Base-by-base conservation (phyloP, 495 filamentous ascomycete species). In the Tuber umbilicatum region DNA sequence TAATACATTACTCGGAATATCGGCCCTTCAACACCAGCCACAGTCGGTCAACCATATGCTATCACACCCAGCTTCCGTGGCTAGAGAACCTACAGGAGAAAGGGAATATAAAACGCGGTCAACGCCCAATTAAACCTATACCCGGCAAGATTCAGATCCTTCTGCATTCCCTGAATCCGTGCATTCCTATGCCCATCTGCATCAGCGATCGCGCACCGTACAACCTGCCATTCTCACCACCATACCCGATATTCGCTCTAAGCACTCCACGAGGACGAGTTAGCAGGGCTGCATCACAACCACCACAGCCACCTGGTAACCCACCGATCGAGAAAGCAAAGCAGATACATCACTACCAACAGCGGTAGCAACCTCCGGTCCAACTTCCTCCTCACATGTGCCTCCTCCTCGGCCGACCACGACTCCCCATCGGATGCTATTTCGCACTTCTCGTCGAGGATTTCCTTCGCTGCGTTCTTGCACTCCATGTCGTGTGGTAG, bases 1-100 rank as follows among this genome's bases (percentile, higher is more conserved):
- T 27, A 92, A 82, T 69, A 93, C 89, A 74, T 93, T 93, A 78
- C 89, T 91, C 10, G 91, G 92, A 23, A 93, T 83, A 85, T 90
- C 71, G 31, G 71, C 64, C 0, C 80, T 81, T 69, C 14, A 31
- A 40, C 55, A 40, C 55, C 69, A 70, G 23, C 55, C 55, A 35
- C 14, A 35, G 1, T 17, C 14, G 4, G 55, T 64, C 27, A 64
- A 50, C 79, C 37, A 79, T 45, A 42, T 42, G 38, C 16, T 21
- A 19, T 41, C 21, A 17, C 64, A 5, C 21, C 23, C 64, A 5
- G 16, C 17, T 37, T 31, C 21, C n/a, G 21, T 42, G 2, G n/a
- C 17, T 41, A 23, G 70, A 64, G 17, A 55, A 47, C 67, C 21
- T 45, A 75, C 17, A 88, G 82, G 6, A 88, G 83, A 79, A 93